phyloP scores from a whole-genome alignment of 331 rosid species.

The Quercus tomentella region DNA sequence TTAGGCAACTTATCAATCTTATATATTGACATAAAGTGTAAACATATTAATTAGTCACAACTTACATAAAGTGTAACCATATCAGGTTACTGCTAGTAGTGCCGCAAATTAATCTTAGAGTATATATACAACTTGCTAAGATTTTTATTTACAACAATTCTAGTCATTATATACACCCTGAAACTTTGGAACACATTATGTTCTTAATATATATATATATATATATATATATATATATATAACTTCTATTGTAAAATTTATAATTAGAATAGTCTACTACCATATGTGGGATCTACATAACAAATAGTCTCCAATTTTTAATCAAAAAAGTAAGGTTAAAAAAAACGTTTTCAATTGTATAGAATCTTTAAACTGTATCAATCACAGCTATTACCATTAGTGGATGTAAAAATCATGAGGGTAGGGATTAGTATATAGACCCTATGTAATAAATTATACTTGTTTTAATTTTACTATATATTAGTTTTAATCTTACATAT shows the following conservation, averaged over 20 bases:
- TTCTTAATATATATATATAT: neutral
- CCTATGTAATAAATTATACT: neutral
- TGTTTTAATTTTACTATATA: neutral
- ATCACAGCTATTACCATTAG: neutral
- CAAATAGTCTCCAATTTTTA: too few relatives aligned
- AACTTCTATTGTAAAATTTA: too few relatives aligned
- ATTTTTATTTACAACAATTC: neutral
- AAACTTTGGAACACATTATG: conserved; percentile 25
- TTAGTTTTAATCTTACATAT: neutral
- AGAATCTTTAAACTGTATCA: neutral
- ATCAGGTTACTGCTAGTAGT: conserved; percentile 12
- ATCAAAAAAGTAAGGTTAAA: too few relatives aligned
- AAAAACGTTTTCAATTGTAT: neutral
- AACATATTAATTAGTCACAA: too few relatives aligned
- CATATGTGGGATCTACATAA: too few relatives aligned
- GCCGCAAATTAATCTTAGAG: conserved; percentile 3
- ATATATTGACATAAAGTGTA: neutral
- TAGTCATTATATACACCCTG: neutral
- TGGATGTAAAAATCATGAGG: neutral
- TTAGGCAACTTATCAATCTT: neutral
- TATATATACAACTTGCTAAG: neutral
- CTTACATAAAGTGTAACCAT: conserved; percentile 9
- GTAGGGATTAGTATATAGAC: neutral
- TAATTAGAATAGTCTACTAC: too few relatives aligned
- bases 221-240: too few relatives aligned